phyloP scores from a whole-genome alignment of 2,329 filamentous ascomycete genomes.

The Tolypocladium paradoxum region DNA sequence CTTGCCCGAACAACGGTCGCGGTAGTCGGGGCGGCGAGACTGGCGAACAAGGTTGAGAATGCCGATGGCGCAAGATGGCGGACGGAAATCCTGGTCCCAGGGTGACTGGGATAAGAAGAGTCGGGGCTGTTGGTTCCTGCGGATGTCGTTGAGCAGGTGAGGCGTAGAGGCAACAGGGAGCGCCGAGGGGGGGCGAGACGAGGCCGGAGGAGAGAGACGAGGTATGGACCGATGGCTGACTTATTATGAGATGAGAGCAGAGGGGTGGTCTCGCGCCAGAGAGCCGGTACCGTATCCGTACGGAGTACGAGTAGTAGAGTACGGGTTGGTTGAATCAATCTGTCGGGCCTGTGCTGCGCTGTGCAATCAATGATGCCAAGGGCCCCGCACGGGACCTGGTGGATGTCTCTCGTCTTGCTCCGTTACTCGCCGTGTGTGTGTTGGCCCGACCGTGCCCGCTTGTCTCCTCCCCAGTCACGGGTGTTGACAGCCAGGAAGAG shows the following conservation, averaged over 20 bases:
- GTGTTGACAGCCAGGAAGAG: not conserved
- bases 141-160: not conserved
- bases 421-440: slow-evolving; percentile 9
- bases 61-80: not conserved
- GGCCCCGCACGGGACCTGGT: slow-evolving; percentile 8
- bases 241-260: slow-evolving; percentile 2
- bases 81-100: not conserved
- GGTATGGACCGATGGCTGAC: slow-evolving; percentile 1
- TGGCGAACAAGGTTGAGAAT: not conserved
- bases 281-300: slow-evolving; percentile 1
- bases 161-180: not conserved
- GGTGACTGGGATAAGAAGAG: not conserved
- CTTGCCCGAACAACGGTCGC: not conserved
- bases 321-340: slow-evolving; percentile 5
- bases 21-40: not conserved
- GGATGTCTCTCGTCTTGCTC: slow-evolving; percentile 12
- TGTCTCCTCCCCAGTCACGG: not conserved
- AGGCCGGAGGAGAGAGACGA: not conserved
- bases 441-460: slow-evolving; percentile 1
- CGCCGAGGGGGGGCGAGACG: not conserved
- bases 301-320: no score
- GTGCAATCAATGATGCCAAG: slow-evolving; percentile 2
- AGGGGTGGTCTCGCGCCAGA: slow-evolving; percentile 4
- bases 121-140: not conserved
- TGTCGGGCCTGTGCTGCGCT: slow-evolving; percentile 3